Conservation (phyloP, 2,329 filamentous ascomycete genomes). For the Cercospora sp. region DNA sequence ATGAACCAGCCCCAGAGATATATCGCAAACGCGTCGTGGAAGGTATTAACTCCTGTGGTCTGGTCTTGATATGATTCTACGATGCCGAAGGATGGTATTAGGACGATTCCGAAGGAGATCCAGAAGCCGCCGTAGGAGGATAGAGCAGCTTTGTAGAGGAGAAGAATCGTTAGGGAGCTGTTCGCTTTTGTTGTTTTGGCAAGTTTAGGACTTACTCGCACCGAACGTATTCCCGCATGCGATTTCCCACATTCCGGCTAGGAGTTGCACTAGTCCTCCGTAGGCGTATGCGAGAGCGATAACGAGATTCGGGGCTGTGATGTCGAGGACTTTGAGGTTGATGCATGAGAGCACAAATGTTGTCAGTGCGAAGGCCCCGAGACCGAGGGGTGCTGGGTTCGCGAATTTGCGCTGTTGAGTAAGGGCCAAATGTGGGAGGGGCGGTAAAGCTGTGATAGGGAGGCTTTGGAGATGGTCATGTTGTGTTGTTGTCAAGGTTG, state of each 20-base stretch:
- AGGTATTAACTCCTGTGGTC: slow-evolving; percentile 41
- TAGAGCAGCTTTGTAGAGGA: slow-evolving; percentile 58
- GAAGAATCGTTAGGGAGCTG: slow-evolving; percentile 50
- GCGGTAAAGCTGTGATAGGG: background rate
- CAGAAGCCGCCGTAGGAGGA: slow-evolving; percentile 70
- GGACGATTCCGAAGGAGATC: slow-evolving; percentile 21
- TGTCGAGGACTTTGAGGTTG: slow-evolving; percentile 66
- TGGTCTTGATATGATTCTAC: slow-evolving; percentile 39
- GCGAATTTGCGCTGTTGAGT: slow-evolving; percentile 56
- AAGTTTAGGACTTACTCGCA: background rate
- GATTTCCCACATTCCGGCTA: slow-evolving; percentile 91
- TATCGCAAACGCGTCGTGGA: slow-evolving; percentile 66
- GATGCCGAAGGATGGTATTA: slow-evolving; percentile 16
- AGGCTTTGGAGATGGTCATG: background rate
- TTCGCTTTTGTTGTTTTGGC: background rate
- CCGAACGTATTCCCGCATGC: slow-evolving; percentile 82
- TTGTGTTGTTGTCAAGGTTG: background rate
- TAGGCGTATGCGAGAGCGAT: slow-evolving; percentile 71
- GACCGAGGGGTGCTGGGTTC: slow-evolving; percentile 76
- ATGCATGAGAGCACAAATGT: slow-evolving; percentile 76
- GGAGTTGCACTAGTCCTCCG: slow-evolving; percentile 74
- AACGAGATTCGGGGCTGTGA: slow-evolving; percentile 65
- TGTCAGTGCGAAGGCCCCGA: slow-evolving; percentile 77
- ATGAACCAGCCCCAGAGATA: slow-evolving; percentile 83
- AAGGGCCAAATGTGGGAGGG: background rate